Evolutionary conservation across 2,329 filamentous ascomycete genomes (phyloP).

Genomic region (Epichloe sibirici): DNA sequence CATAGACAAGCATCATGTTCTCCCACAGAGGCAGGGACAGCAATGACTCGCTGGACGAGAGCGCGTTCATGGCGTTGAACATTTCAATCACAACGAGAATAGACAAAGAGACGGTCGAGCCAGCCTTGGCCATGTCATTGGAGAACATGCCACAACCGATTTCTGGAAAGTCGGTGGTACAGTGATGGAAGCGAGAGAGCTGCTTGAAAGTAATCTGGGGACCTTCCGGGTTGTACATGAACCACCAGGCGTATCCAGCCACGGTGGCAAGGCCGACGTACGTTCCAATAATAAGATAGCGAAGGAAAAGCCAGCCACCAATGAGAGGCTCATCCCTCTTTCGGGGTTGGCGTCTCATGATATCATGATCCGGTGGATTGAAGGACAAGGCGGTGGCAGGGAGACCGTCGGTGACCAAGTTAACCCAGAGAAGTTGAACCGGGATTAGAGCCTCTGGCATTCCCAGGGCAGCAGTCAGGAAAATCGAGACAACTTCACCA

Average conservation of each 20-base stretch:
- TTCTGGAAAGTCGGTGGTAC: conserved; percentile 71
- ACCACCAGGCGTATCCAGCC: conserved; percentile 99
- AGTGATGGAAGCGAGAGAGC: conserved; percentile 86
- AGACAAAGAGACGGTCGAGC: conserved; percentile 85
- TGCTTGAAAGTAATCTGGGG: conserved; percentile 88
- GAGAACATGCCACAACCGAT: conserved; percentile 89
- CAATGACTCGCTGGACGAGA: conserved; percentile 89
- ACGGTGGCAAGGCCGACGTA: conserved; percentile 95
- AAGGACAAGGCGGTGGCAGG: conserved; percentile 94
- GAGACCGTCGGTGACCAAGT: conserved; percentile 92
- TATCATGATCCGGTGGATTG: conserved; percentile 96
- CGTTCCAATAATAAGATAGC: conserved; percentile 89
- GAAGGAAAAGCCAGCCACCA: conserved; percentile 91
- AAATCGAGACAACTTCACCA: conserved; percentile 97
- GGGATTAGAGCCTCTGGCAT: conserved; percentile 97
- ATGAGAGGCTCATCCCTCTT: conserved; percentile 91
- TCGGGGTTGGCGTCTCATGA: conserved; percentile 85
- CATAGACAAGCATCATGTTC: conserved; percentile 97
- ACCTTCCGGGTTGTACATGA: conserved; percentile 86
- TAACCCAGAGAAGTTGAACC: conserved; percentile 97
- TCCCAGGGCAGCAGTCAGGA: conserved; percentile 87
- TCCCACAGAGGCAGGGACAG: conserved; percentile 92
- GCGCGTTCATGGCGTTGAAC: conserved; percentile 97
- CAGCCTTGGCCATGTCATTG: conserved; percentile 74
- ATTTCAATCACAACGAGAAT: conserved; percentile 96